These are phyloP conservation scores for Arabis hirsuta DNA, from an alignment of 345 rosid genomes.

Conservation along the genomic window DNA sequence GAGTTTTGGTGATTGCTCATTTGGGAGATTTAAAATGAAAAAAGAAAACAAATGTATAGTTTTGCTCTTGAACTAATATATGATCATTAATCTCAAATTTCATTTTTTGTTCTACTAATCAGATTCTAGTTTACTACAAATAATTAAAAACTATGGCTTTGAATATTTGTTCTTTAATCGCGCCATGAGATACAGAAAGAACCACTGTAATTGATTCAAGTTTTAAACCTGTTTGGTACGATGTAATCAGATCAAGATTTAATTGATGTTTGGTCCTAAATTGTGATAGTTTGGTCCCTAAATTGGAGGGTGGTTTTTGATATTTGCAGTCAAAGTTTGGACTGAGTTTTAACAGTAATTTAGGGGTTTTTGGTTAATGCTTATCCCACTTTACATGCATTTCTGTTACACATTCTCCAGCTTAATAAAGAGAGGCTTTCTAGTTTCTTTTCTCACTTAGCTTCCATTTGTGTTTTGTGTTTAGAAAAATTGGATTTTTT, in stretches of 20 bases:
- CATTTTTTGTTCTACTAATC: not conserved
- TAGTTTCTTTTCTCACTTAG: not conserved
- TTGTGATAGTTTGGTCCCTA: not conserved
- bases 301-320: not conserved
- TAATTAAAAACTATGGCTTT: not conserved
- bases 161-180: too few species aligned
- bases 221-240: not conserved
- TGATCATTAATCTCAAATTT: not conserved
- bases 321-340: slow-evolving; percentile 29
- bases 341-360: slow-evolving; percentile 22
- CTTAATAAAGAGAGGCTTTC: slow-evolving; percentile 13
- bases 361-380: slow-evolving; percentile 16
- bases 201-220: not conserved
- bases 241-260: not conserved
- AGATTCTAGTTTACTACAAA: not conserved
- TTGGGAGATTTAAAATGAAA: not conserved
- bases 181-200: not conserved
- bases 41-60: not conserved
- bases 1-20: not conserved
- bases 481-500: not conserved
- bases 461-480: not conserved
- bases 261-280: not conserved
- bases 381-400: slow-evolving; percentile 29
- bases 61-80: slow-evolving; percentile 4
- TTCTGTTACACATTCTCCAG: slow-evolving; percentile 14